Evolutionary conservation across 768 basidiomycete genomes (phyloP).

Genomic region (Kockovaella imperatae): DNA sequence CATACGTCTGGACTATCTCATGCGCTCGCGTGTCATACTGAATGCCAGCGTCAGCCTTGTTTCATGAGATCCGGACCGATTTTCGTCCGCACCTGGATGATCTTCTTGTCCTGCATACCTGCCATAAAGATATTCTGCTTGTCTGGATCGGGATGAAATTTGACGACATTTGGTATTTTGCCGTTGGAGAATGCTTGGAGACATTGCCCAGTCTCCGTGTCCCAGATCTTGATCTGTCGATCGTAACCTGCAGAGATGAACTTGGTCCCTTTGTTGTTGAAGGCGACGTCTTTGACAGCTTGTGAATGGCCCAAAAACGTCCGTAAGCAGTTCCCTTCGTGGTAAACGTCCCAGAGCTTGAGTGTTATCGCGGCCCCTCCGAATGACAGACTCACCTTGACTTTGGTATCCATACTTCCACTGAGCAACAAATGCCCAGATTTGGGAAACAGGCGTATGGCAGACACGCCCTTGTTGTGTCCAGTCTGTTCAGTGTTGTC

Average conservation of each 20-base stretch:
- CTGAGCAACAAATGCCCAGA: constrained; percentile 88
- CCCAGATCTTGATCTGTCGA: constrained; percentile 97
- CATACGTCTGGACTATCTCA: constrained; percentile 96
- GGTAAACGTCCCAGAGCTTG: constrained; percentile 98
- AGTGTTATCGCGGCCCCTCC: neutral
- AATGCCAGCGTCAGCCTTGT: neutral
- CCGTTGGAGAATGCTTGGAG: constrained; percentile 94
- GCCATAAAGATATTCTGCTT: constrained; percentile 94
- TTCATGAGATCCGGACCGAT: neutral
- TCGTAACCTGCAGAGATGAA: constrained; percentile 94
- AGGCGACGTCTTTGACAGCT: constrained; percentile 91
- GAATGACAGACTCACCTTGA: constrained; percentile 59
- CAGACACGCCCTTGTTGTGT: constrained; percentile 92
- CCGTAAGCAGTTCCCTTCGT: constrained; percentile 88
- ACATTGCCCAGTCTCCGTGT: constrained; percentile 96
- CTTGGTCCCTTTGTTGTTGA: constrained; percentile 81
- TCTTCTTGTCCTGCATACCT: constrained; percentile 99
- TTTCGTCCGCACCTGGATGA: constrained; percentile 67
- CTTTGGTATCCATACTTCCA: constrained; percentile 96
- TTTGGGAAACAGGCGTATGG: constrained; percentile 81
- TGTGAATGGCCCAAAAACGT: constrained; percentile 97
- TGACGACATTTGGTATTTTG: constrained; percentile 90
- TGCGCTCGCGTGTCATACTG: constrained; percentile 93
- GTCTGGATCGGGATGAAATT: constrained; percentile 91
- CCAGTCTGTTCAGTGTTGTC: constrained; percentile 54